These are phyloP conservation scores for Sordariomycetes sp. DNA, from an alignment of 2,329 filamentous ascomycete species.

Conservation along the genomic window DNA sequence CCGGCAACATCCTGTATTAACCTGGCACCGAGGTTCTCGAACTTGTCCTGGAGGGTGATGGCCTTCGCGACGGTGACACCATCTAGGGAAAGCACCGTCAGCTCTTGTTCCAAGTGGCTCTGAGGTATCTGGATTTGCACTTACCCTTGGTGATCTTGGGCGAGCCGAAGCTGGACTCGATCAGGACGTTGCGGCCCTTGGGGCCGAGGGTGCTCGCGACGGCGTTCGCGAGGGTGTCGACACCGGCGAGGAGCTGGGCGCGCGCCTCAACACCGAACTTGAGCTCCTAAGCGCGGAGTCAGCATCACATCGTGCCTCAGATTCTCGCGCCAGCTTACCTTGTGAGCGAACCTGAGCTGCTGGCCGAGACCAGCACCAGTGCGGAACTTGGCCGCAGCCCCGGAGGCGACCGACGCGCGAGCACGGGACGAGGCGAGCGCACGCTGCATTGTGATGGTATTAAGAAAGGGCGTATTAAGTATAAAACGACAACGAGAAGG, in stretches of 20 bases:
- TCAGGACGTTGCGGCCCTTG: constrained; percentile 96
- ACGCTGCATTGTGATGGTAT: constrained; percentile 72
- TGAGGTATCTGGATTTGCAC: constrained; percentile 11
- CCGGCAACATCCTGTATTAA: constrained; percentile 96
- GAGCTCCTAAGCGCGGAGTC: constrained; percentile 56
- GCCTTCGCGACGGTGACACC: constrained; percentile 86
- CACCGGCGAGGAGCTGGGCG: constrained; percentile 80
- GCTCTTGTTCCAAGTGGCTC: background rate
- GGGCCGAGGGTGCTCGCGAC: constrained; percentile 93
- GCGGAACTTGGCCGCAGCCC: constrained; percentile 51
- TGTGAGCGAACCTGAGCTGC: constrained; percentile 94
- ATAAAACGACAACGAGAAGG: constrained; percentile 16
- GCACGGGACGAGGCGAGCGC: constrained; percentile 69
- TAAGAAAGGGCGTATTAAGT: constrained; percentile 9
- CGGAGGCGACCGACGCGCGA: constrained; percentile 66
- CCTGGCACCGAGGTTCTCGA: constrained; percentile 96
- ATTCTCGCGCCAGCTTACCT: constrained; percentile 47
- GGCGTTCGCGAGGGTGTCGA: constrained; percentile 92
- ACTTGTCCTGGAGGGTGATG: constrained; percentile 93
- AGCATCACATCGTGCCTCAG: background rate
- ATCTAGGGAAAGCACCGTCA: constrained; percentile 37
- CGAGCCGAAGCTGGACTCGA: constrained; percentile 96
- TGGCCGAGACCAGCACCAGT: constrained; percentile 59
- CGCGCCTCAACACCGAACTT: constrained; percentile 96
- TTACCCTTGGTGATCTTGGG: constrained; percentile 99